These are phyloP conservation scores for Scutellaria baicalensis DNA, from an alignment of 257 asterid genomes.

Conservation along the genomic window DNA sequence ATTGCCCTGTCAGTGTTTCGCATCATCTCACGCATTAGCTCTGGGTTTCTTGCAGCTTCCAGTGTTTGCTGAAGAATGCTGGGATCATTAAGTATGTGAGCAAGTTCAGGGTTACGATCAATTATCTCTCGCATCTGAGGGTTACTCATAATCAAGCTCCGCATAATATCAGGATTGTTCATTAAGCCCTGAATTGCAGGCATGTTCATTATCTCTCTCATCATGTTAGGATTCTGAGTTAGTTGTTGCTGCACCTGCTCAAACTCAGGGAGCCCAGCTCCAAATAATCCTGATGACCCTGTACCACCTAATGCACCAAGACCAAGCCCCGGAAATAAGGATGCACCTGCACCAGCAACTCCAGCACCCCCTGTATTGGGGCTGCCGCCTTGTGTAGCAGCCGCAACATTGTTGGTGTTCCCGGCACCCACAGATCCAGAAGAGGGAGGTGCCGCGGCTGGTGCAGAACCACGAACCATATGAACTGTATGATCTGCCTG, in stretches of 20 bases:
- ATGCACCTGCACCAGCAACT: constrained; percentile 33
- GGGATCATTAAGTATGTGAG: constrained; percentile 59
- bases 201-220: constrained; percentile 50
- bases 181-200: constrained; percentile 48
- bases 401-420: constrained; percentile 16
- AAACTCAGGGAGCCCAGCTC: constrained; percentile 47
- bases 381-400: constrained; percentile 22
- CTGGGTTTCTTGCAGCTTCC: constrained; percentile 67
- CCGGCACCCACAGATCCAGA: constrained; percentile 26
- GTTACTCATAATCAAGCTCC: constrained; percentile 52
- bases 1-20: constrained; percentile 62
- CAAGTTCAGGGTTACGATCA: constrained; percentile 65
- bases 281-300: constrained; percentile 31
- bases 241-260: constrained; percentile 53
- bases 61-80: constrained; percentile 51
- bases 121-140: constrained; percentile 70
- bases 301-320: constrained; percentile 30
- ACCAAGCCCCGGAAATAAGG: constrained; percentile 37
- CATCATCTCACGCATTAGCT: constrained; percentile 71
- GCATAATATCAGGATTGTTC: constrained; percentile 59
- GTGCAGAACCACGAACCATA: constrained; percentile 53
- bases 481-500: constrained; percentile 66
- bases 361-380: constrained; percentile 29
- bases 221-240: constrained; percentile 51
- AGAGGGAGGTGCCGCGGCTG: background rate